Evolutionary conservation across 225 moss, liverwort and hornwort genomes (phyloP).

Genomic region (Physcomitrellopsis africana): DNA sequence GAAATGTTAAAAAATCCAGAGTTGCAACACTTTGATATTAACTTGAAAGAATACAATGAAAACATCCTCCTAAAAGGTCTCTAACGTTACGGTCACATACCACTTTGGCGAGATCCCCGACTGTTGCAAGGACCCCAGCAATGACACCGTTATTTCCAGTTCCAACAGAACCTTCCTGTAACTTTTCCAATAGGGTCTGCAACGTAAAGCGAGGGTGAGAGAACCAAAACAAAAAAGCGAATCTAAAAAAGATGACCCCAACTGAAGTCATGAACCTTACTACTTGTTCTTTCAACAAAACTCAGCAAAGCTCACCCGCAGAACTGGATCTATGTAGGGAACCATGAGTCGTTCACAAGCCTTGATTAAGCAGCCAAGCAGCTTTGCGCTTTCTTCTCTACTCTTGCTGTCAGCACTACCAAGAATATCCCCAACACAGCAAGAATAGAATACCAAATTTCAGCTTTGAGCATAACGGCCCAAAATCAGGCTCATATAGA

Average conservation of each 20-base stretch:
- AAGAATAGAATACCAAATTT: constrained; percentile 15
- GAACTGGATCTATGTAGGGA: constrained; percentile 91
- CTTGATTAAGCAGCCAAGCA: constrained; percentile 91
- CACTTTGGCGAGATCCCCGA: constrained; percentile 96
- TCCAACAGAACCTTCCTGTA: constrained; percentile 83
- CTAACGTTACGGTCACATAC: constrained; percentile 46
- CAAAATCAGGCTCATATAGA: neutral
- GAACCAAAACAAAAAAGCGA: neutral
- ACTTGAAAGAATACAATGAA: constrained; percentile 17
- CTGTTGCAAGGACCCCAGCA: constrained; percentile 92
- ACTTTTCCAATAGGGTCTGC: constrained; percentile 81
- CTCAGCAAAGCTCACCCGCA: constrained; percentile 57
- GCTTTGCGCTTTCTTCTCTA: constrained; percentile 97
- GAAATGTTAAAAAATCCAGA: neutral
- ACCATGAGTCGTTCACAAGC: constrained; percentile 89
- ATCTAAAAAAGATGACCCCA: no score
- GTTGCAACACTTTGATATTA: neutral
- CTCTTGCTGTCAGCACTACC: constrained; percentile 93
- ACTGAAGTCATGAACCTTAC: neutral
- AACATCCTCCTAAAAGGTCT: constrained; percentile 8
- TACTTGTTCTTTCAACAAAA: constrained; percentile 11
- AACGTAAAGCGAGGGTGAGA: constrained; percentile 12
- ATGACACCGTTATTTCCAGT: constrained; percentile 91
- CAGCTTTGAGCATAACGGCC: neutral
- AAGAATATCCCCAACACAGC: constrained; percentile 23